Evolutionary conservation across 208 protist genomes (phyloP), one percentile per base, ranked within the genome.

Genomic region (Vickermania spadyakhi): DNA sequence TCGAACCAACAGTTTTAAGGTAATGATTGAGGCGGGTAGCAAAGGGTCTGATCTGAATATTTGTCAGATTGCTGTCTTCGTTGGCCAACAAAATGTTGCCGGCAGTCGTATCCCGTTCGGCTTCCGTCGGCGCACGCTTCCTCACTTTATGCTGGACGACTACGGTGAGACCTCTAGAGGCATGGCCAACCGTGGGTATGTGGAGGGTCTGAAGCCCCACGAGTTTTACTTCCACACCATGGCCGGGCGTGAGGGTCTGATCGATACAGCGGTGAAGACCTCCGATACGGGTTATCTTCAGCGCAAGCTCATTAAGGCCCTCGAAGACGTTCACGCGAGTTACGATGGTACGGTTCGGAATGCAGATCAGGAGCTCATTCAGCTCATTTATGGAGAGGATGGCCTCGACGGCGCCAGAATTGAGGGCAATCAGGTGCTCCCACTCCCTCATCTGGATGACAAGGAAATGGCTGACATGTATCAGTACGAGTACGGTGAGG

Each of bases 211-310:
- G 25, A 99, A 96, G 26, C 98, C 98, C 28, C 80, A 94, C 68
- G 98, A 99, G 81, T 99, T 99, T 66, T 99, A 98, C 86, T 99
- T 99, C 81, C 99, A 99, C 74, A 97, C 98, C 27, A 99, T 99
- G 97, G 98, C 97, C 55, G 98, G 99, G 5, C 75, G 97, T 36
- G 95, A 99, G 74, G 99, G 99, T 70, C 77, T 99, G 1, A 99
- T 99, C 77, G 99, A 99, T 79, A 99, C 99, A 14, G 98, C 98
- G 30, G 97, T 99, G 29, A 99, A 99, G 82, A 99, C 99, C 1
- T 89, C 98, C 25, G 96, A 99, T 63, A 99, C 98, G 22, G 83
- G 96, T 13, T 95, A 96, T 72, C 83, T 97, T 64, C 96, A 97
- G 75, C 91, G 96, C 23, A 95, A 95, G 56, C 77, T 98, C 25